These are phyloP conservation scores for Patellaria atrata DNA, from an alignment of 495 filamentous ascomycete species.

Conservation along the genomic window DNA sequence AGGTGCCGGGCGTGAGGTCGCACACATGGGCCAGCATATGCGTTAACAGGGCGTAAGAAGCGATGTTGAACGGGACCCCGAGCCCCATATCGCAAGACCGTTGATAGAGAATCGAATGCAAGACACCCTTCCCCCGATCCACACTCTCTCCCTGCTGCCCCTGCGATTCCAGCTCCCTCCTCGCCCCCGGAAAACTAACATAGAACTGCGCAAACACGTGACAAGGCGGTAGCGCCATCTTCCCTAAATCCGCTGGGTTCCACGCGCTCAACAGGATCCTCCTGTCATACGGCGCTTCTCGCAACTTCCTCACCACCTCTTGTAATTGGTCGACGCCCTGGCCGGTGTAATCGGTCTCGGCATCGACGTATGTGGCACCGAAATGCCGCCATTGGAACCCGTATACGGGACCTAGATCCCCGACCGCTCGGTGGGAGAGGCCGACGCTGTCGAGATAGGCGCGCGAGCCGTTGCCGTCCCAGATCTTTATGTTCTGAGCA, in stretches of 20 bases:
- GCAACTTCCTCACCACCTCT: slow-evolving; percentile 69
- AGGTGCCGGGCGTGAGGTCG: slow-evolving; percentile 63
- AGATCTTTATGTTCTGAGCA: slow-evolving; percentile 78
- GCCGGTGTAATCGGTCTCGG: slow-evolving; percentile 67
- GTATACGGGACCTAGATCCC: slow-evolving; percentile 91
- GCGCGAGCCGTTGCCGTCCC: slow-evolving; percentile 92
- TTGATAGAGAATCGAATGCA: slow-evolving; percentile 83
- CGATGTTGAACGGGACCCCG: slow-evolving; percentile 96
- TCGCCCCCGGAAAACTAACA: slow-evolving; percentile 52
- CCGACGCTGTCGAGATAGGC: slow-evolving; percentile 75
- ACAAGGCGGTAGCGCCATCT: slow-evolving; percentile 93
- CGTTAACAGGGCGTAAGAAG: slow-evolving; percentile 78
- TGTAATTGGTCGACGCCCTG: slow-evolving; percentile 86
- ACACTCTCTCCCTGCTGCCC: slow-evolving; percentile 24
- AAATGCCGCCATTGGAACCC: slow-evolving; percentile 99
- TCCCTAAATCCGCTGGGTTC: slow-evolving; percentile 73
- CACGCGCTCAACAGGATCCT: slow-evolving; percentile 82
- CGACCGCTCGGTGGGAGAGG: slow-evolving; percentile 59
- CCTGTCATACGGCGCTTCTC: slow-evolving; percentile 69
- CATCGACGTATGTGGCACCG: slow-evolving; percentile 73
- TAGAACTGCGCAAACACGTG: slow-evolving; percentile 99
- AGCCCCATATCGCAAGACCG: slow-evolving; percentile 94
- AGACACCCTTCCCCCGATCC: slow-evolving; percentile 46
- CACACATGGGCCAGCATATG: slow-evolving; percentile 86
- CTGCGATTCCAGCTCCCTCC: slow-evolving; percentile 15